Conservation (phyloP, 2,329 filamentous ascomycete genomes). For the Sclerotinia minor region DNA sequence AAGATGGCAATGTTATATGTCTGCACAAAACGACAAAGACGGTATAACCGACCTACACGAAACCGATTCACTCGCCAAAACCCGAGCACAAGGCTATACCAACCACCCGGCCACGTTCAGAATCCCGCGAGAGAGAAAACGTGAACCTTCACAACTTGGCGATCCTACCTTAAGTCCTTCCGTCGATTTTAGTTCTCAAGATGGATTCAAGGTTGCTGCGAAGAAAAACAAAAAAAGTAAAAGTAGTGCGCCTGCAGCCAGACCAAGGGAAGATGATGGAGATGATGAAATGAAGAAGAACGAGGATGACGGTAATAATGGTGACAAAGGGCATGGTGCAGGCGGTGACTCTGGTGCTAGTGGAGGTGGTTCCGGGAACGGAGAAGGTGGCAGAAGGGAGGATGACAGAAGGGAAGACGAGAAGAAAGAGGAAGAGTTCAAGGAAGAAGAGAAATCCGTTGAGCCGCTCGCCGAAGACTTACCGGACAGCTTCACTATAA, state of each 20-base stretch:
- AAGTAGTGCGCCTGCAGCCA: constrained; percentile 43
- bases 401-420: constrained; percentile 53
- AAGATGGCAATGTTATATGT: constrained; percentile 28
- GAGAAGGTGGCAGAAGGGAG: constrained; percentile 40
- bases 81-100: constrained; percentile 31
- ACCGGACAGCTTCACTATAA: constrained; percentile 7
- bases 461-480: not conserved
- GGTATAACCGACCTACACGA: constrained; percentile 32
- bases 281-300: constrained; percentile 50
- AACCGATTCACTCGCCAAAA: constrained; percentile 37
- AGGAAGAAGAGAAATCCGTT: constrained; percentile 33
- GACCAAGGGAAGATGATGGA: constrained; percentile 46
- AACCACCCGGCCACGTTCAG: constrained; percentile 32
- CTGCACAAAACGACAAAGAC: constrained; percentile 30
- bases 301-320: constrained; percentile 43
- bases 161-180: constrained; percentile 49
- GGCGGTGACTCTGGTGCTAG: constrained; percentile 43
- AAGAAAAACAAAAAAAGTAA: constrained; percentile 51
- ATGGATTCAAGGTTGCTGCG: constrained; percentile 56
- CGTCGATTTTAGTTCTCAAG: constrained; percentile 59
- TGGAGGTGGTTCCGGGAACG: constrained; percentile 41
- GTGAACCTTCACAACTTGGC: constrained; percentile 44
- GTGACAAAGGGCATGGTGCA: constrained; percentile 40
- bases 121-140: constrained; percentile 28
- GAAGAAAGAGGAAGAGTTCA: constrained; percentile 50